phyloP scores from a whole-genome alignment of 805 yeast species.

The Novakomyces olei region DNA sequence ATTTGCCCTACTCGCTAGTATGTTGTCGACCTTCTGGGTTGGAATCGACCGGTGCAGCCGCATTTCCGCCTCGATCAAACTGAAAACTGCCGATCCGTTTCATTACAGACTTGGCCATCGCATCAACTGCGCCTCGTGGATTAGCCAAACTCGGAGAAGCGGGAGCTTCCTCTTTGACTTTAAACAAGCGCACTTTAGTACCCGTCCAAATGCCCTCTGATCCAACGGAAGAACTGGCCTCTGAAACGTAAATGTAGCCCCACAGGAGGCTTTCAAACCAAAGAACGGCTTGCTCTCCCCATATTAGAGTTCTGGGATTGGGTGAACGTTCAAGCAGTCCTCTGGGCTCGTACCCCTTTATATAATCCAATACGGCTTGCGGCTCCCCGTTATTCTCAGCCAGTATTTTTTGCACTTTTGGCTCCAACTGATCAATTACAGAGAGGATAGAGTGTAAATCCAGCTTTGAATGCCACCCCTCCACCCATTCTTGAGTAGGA shows the following conservation, averaged over 20 bases:
- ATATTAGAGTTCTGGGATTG: background rate
- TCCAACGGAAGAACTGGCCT: constrained; percentile 5
- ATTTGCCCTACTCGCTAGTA: too few relatives aligned
- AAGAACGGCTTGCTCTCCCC: constrained; percentile 1
- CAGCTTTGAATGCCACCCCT: constrained; percentile 36
- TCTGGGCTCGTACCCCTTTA: background rate
- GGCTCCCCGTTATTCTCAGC: background rate
- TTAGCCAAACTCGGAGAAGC: constrained; percentile 20
- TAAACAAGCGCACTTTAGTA: constrained; percentile 25
- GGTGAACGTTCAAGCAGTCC: background rate
- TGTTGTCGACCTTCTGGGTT: background rate
- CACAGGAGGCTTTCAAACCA: constrained; percentile 5
- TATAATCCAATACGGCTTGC: background rate
- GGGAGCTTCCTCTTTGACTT: constrained; percentile 20
- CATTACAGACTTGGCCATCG: constrained; percentile 27
- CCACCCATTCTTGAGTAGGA: constrained; percentile 2
- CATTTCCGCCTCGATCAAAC: background rate
- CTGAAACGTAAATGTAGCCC: background rate
- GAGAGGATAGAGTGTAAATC: constrained; percentile 13
- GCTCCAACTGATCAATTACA: constrained; percentile 5
- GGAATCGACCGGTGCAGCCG: background rate
- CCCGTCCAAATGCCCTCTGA: constrained; percentile 6
- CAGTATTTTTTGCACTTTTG: constrained; percentile 4
- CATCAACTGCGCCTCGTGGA: constrained; percentile 26
- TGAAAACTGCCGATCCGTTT: constrained; percentile 17